A percentile compares a stretch with the other conserved stretches of the same genome.
These are phyloP conservation scores for Alternaria sp. DNA, from an alignment of 2,329 filamentous ascomycete genomes.

Conservation along the genomic window DNA sequence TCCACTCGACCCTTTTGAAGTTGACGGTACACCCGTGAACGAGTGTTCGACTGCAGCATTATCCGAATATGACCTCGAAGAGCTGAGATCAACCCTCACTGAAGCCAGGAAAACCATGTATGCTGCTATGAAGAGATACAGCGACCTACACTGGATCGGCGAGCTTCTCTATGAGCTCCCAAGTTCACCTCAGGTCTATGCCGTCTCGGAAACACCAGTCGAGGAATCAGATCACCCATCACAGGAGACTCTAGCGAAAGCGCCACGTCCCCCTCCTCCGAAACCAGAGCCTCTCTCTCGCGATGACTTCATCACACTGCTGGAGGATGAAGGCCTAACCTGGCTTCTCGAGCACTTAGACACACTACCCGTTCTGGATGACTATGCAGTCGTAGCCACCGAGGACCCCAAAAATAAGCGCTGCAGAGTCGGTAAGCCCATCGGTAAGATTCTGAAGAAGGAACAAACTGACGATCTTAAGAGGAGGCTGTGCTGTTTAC, in stretches of 20 bases:
- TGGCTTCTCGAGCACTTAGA: neutral
- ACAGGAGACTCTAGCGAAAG: neutral
- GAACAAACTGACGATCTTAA: no score
- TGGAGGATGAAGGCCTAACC: neutral
- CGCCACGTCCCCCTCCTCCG: neutral
- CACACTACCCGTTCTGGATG: no score
- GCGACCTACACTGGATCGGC: neutral
- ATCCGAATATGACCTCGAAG: neutral
- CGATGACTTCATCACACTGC: neutral
- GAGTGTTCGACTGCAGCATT: neutral
- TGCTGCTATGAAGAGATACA: neutral
- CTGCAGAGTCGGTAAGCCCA: neutral
- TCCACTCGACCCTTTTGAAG: neutral
- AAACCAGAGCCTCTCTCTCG: neutral
- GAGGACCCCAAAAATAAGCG: neutral
- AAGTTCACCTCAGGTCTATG: neutral
- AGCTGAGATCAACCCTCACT: neutral
- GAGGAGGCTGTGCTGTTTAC: no score
- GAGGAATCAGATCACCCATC: neutral
- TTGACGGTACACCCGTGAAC: neutral
- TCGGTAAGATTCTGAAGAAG: no score
- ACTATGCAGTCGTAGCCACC: no score
- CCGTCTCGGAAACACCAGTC: neutral
- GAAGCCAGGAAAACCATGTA: neutral
- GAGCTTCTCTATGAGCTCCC: neutral